A percentile compares a stretch with the other conserved stretches of the same genome.
Conservation (phyloP, 108 stramenopile genomes). For the Mayamaea pseudoterrestris region DNA sequence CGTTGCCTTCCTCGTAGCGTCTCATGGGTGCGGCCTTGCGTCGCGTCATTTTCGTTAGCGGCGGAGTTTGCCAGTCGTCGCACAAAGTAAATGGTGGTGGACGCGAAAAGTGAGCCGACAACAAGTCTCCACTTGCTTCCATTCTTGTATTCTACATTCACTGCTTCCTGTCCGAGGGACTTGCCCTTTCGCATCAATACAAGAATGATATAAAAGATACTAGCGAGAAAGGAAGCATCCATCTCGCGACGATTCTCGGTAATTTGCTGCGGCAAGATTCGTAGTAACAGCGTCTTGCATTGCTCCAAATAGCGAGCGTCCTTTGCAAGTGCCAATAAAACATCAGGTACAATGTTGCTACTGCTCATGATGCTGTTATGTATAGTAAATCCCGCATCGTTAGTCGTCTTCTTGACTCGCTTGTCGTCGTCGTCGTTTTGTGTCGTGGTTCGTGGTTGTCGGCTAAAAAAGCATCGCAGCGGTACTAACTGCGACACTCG, state of each 20-base stretch:
- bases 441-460: too few species aligned
- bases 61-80: too few species aligned
- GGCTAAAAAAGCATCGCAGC: too few species aligned
- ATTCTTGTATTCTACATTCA: neutral
- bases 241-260: neutral
- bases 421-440: too few species aligned
- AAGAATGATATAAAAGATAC: neutral
- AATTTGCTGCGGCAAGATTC: too few species aligned
- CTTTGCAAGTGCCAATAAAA: neutral
- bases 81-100: too few species aligned
- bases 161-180: neutral
- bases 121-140: neutral
- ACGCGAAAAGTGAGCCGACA: neutral
- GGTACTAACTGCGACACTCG: too few species aligned
- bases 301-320: neutral
- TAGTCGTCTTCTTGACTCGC: too few species aligned
- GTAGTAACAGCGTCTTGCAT: neutral
- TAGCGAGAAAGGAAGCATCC: neutral
- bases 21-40: neutral
- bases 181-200: neutral
- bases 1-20: neutral
- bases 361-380: too few species aligned
- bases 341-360: neutral
- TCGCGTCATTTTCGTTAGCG: neutral
- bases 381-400: too few species aligned